These are phyloP conservation scores for Mollisiaceae sp. DNA, from an alignment of 2,329 filamentous ascomycete species.

Conservation along the genomic window DNA sequence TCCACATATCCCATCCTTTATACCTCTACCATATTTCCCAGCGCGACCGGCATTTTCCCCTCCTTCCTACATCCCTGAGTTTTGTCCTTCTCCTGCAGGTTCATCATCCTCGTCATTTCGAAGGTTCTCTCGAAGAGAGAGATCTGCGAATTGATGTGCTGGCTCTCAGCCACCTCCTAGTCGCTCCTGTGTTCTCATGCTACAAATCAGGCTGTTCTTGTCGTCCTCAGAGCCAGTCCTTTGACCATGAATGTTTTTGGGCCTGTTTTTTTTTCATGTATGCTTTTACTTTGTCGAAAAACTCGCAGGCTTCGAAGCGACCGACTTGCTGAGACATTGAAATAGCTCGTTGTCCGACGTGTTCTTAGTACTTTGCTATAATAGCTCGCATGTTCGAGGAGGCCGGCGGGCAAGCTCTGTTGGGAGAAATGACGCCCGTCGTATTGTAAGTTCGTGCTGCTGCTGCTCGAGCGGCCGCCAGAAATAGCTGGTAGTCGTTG, in stretches of 20 bases:
- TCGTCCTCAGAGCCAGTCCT: neutral
- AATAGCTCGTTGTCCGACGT: neutral
- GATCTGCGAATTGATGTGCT: neutral
- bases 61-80: neutral
- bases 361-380: neutral
- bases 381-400: slow-evolving; percentile 8
- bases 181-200: neutral
- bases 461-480: slow-evolving; percentile 5
- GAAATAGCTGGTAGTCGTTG: slow-evolving; percentile 9
- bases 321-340: slow-evolving; percentile 8
- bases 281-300: slow-evolving; percentile 22
- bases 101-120: neutral
- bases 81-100: neutral
- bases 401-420: slow-evolving; percentile 5
- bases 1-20: neutral
- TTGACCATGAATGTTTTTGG: neutral
- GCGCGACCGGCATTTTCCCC: neutral
- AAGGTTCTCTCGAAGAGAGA: neutral
- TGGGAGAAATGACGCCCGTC: neutral
- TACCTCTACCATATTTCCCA: neutral
- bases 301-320: neutral
- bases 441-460: slow-evolving; percentile 18
- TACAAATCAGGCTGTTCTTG: neutral
- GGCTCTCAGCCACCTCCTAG: neutral
- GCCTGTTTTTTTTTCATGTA: slow-evolving; percentile 25